phyloP scores from a whole-genome alignment of 495 filamentous ascomycete genomes.

The Neurospora cerealis region DNA sequence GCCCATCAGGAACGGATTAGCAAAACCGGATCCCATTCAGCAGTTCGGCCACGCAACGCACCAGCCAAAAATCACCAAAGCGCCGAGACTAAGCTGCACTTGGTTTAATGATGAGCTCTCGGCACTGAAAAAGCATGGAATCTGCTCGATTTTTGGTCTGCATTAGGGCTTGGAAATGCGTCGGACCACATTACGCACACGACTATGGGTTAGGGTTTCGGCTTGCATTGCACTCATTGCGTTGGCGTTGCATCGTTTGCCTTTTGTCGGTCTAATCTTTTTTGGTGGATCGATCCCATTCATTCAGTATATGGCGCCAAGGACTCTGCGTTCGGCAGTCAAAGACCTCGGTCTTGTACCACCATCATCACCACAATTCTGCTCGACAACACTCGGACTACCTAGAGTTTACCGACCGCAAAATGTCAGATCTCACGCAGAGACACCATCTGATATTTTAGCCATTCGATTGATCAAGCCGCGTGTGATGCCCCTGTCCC shows the following conservation, averaged over 20 bases:
- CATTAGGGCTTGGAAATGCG: background rate
- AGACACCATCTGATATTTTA: background rate
- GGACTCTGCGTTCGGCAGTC: background rate
- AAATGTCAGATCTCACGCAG: background rate
- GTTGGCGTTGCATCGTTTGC: background rate
- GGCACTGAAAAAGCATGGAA: background rate
- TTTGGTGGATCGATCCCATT: background rate
- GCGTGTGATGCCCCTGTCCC: background rate
- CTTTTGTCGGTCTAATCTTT: background rate
- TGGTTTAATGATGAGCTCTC: background rate
- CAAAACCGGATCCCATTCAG: background rate
- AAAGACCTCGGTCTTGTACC: background rate
- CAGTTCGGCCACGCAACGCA: background rate
- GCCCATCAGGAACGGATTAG: background rate
- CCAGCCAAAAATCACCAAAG: background rate
- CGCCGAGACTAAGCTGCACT: background rate
- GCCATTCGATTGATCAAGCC: background rate
- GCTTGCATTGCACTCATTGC: background rate
- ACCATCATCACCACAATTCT: background rate
- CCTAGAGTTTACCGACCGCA: background rate
- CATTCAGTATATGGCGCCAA: background rate
- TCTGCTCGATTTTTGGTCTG: background rate
- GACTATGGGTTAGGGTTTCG: background rate
- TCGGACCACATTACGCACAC: background rate
- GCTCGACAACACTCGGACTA: background rate